These are phyloP conservation scores for Brasenia schreberi DNA, from an alignment of 164 flowering plant species.

Conservation along the genomic window DNA sequence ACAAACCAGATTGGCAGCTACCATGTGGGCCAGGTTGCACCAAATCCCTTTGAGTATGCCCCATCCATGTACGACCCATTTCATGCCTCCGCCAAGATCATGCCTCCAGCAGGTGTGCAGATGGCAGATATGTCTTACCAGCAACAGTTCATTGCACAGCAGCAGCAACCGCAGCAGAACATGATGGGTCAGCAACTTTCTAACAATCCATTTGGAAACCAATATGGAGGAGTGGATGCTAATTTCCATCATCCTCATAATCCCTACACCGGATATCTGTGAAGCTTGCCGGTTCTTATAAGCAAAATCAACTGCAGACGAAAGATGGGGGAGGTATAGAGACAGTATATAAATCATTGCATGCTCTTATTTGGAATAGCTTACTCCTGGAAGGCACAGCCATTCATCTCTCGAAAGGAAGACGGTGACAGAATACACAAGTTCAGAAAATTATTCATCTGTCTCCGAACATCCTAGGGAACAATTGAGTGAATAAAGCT, in stretches of 20 bases:
- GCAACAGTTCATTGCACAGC: slow-evolving; percentile 17
- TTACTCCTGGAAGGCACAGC: too few species aligned
- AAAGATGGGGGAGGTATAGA: too few species aligned
- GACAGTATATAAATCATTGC: too few species aligned
- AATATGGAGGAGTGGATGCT: slow-evolving; percentile 7
- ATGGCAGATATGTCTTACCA: slow-evolving; percentile 18
- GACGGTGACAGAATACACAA: too few species aligned
- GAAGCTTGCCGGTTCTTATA: neutral
- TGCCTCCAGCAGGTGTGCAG: slow-evolving; percentile 17
- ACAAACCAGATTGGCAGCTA: slow-evolving; percentile 14
- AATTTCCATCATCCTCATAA: slow-evolving; percentile 5
- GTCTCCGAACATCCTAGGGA: too few species aligned
- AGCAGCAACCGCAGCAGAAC: slow-evolving; percentile 1
- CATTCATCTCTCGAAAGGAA: too few species aligned
- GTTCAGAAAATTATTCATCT: too few species aligned
- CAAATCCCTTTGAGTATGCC: slow-evolving; percentile 21
- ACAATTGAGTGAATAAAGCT: neutral
- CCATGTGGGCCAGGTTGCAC: slow-evolving; percentile 11
- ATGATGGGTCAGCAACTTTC: slow-evolving; percentile 4
- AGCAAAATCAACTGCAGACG: too few species aligned
- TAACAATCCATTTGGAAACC: slow-evolving; percentile 20
- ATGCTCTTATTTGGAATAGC: too few species aligned
- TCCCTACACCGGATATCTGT: neutral
- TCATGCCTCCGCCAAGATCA: slow-evolving; percentile 7
- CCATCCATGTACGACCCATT: slow-evolving; percentile 14